Evolutionary conservation across 257 asterid species (phyloP).

Genomic region (Solanum rostratum): DNA sequence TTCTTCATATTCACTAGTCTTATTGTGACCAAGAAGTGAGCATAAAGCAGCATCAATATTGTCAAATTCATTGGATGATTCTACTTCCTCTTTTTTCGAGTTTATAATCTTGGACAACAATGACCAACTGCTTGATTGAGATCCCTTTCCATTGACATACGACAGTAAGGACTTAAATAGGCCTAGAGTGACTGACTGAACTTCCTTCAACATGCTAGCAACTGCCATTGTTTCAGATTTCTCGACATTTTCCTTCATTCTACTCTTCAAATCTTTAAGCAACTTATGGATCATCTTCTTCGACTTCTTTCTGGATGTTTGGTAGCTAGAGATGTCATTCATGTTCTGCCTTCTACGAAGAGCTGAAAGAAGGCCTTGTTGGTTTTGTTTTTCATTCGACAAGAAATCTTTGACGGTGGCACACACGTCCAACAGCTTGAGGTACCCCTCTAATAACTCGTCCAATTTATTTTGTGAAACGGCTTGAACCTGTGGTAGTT

Average conservation of each 20-base stretch:
- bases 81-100: slow-evolving; percentile 3
- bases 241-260: background rate
- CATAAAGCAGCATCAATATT: slow-evolving; percentile 13
- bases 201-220: slow-evolving; percentile 10
- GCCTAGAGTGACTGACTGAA: slow-evolving; percentile 12
- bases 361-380: slow-evolving; percentile 18
- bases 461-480: slow-evolving; percentile 4
- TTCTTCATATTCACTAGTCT: background rate
- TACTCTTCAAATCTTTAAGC: slow-evolving; percentile 9
- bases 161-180: slow-evolving; percentile 17
- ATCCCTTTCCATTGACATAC: background rate
- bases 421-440: slow-evolving; percentile 22
- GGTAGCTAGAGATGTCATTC: slow-evolving; percentile 1
- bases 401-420: slow-evolving; percentile 14
- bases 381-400: slow-evolving; percentile 4
- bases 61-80: slow-evolving; percentile 16
- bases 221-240: slow-evolving; percentile 14
- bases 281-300: slow-evolving; percentile 23
- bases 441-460: slow-evolving; percentile 18
- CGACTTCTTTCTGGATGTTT: slow-evolving; percentile 2
- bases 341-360: slow-evolving; percentile 16
- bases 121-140: slow-evolving; percentile 19
- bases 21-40: background rate
- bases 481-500: slow-evolving; percentile 8
- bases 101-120: slow-evolving; percentile 19